Evolutionary conservation across 2,329 filamentous ascomycete species (phyloP).

Genomic region (Xylariaceae sp.): DNA sequence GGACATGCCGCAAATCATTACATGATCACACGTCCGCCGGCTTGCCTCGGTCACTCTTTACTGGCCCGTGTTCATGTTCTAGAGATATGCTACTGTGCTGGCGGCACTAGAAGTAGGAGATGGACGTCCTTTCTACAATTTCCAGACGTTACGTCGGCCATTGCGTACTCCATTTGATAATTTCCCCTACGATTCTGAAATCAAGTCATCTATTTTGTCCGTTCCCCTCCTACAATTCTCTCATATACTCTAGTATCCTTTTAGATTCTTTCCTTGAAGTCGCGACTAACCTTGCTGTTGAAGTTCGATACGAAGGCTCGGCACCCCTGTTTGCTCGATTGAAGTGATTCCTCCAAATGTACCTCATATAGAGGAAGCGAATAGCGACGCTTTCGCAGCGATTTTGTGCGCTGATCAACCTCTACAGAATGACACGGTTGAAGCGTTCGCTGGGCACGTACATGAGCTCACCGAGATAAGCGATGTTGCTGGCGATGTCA

Average conservation of each 20-base stretch:
- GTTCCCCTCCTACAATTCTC: slow-evolving; percentile 22
- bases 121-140: slow-evolving; percentile 50
- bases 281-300: neutral
- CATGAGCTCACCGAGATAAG: slow-evolving; percentile 46
- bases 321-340: slow-evolving; percentile 39
- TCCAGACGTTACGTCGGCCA: too few species aligned
- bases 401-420: slow-evolving; percentile 54
- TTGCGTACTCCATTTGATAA: too few species aligned
- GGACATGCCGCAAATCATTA: slow-evolving; percentile 55
- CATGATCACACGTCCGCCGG: slow-evolving; percentile 54
- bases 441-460: slow-evolving; percentile 45
- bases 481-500: slow-evolving; percentile 50
- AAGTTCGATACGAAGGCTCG: slow-evolving; percentile 1
- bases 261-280: neutral
- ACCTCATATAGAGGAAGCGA: slow-evolving; percentile 43
- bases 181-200: too few species aligned
- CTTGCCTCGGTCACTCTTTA: slow-evolving; percentile 53
- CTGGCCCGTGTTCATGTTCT: slow-evolving; percentile 50
- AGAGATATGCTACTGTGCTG: slow-evolving; percentile 50
- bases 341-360: slow-evolving; percentile 41
- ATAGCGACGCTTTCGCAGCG: slow-evolving; percentile 50
- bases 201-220: too few species aligned
- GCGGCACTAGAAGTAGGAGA: slow-evolving; percentile 51
- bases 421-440: slow-evolving; percentile 39
- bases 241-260: neutral